Evolutionary conservation across 495 filamentous ascomycete species (phyloP), one percentile per base, ranked within the genome.

Genomic region (Neurospora africana): DNA sequence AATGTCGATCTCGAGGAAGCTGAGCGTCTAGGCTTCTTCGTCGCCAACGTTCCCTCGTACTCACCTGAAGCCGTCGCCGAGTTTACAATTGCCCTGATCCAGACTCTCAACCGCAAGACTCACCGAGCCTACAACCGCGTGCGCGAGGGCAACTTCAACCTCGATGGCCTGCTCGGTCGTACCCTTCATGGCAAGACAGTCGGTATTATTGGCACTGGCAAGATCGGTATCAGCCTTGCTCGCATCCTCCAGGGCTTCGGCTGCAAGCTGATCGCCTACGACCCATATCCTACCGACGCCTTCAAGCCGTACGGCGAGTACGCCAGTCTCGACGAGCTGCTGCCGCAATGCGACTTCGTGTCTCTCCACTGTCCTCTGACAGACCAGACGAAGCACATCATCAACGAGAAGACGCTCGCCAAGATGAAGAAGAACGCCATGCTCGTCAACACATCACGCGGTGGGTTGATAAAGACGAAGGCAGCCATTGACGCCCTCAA

Each of bases 1-100:
- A 89, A 91, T 77, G 84, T 92, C 72, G 87, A 91, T 76, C 83
- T 92, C 17, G 40, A 53, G 9, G 78, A 81, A 0, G 90, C 90
- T 73, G 82, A 87, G 73, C 74, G 75, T 30, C 83, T 90, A 4
- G 86, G 86, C 47, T 76, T 92, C 76, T 87, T 89, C 77, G 89
- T 92, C 68, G 89, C 88, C 72, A 87, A 87, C 70, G 90, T 92
- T 27, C 89, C 89, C 0, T 83, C 89, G 1, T 92, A 92, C 79
- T 89, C 87, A 5, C 90, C 90, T 72, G 90, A 91, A 75, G 88
- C 90, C 5, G 90, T 92, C 4, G 90, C 90, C 74, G 90, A 92
- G 81, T 92, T 91, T 76, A 86, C 90, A 23, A 82, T 91, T 19
- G 87, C 89, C 10, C 83, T 92, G 76, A 82, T 91, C 44, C 89